phyloP scores from a whole-genome alignment of 768 basidiomycete species.

The Hericium rajendrae region DNA sequence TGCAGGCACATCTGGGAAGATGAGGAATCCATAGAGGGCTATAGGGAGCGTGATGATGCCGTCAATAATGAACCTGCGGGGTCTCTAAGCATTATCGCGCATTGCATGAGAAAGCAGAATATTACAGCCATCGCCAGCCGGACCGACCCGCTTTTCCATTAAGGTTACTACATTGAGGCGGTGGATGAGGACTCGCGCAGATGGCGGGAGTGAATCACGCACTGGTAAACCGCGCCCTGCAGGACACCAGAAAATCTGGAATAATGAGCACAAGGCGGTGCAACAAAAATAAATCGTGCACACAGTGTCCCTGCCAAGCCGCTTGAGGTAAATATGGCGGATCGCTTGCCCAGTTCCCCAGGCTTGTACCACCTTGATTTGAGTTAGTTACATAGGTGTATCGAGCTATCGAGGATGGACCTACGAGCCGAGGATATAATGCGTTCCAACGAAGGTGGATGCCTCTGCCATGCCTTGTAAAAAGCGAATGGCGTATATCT shows the following conservation, averaged over 20 bases:
- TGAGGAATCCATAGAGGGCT: conserved; percentile 58
- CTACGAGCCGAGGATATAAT: conserved; percentile 64
- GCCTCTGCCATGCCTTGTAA: conserved; percentile 66
- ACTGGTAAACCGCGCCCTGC: conserved; percentile 56
- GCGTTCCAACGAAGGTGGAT: conserved; percentile 69
- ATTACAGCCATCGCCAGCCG: conserved; percentile 63
- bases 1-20: conserved; percentile 64
- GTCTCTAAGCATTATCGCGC: background rate
- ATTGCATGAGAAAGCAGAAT: background rate
- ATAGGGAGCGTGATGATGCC: conserved; percentile 66
- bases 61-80: conserved; percentile 51
- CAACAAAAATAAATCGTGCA: conserved; percentile 8
- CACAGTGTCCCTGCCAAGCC: conserved; percentile 54
- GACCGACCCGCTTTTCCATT: conserved; percentile 42
- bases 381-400: background rate
- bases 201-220: conserved; percentile 6
- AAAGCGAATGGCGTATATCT: conserved; percentile 65
- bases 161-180: conserved; percentile 32
- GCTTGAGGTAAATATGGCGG: conserved; percentile 62
- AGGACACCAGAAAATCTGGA: conserved; percentile 54
- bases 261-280: background rate
- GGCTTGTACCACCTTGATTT: conserved; percentile 55
- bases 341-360: conserved; percentile 60
- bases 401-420: conserved; percentile 16
- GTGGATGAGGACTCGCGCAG: background rate